Base-by-base conservation (phyloP, 108 stramenopile genomes). In the Conticribra guillardii region DNA sequence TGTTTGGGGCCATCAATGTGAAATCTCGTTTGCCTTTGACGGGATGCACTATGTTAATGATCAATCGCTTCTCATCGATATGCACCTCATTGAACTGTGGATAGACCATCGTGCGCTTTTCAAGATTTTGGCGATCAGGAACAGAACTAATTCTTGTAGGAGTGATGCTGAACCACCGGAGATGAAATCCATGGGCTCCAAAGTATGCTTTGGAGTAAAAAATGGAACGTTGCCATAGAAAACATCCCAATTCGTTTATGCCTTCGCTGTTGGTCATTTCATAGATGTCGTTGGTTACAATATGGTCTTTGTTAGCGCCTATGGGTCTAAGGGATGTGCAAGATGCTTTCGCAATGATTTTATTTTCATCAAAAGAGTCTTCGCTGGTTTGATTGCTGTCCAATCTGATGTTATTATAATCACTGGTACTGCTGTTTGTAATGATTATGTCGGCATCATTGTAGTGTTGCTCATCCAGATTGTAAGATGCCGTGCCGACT, bases 91-190 rank as follows among this genome's bases (percentile, higher is more conserved):
- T 74, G 60, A 87, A 92, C 7, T 44, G 68, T 11, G 87, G 84
- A 53, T 89, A 92, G 14, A 57, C 55, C 53, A 84, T 76, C 0
- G 28, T 30, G 33, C 89, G 86, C 18, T 69, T 73, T 29, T 82
- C 61, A 4, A 71, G 60, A 52, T 81, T 37, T 4, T 50, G 28
- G 14, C 90, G 76, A 68, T 86, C 72, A 0, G 86, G 84, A 17
- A 89, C 81, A 9, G 84, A 85, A n/a, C 49, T 29, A 21, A 92
- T 74, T 63, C 62, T 55, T 27, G 77, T 51, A 17, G 76, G 60
- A n/a, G 83, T 76, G 30, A 92, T 73, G 46, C 74, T 84, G 46
- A 92, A 92, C 88, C 88, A 89, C 23, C 88, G 74, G 31, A 89
- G 61, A 47, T 86, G 78, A 76, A 88, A 92, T n/a, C n/a, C n/a